Base-by-base conservation (phyloP, 2,329 filamentous ascomycete genomes). In the Bipolaris oryzae region DNA sequence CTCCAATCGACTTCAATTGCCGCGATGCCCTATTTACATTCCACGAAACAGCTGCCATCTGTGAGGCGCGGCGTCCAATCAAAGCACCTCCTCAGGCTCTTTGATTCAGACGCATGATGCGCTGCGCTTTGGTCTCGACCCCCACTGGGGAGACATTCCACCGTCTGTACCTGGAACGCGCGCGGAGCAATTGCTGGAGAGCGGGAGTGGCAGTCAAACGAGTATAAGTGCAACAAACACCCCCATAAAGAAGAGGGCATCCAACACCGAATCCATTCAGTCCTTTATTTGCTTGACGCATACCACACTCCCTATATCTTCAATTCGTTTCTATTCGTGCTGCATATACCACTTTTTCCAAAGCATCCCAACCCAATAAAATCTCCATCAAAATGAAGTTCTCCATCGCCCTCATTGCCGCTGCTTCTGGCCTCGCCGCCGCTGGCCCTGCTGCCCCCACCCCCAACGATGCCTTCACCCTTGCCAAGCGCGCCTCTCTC, bases 311-410 rank as follows among this genome's bases (percentile, higher is more conserved):
- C 23, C 55, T 61, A 52, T 50, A 50, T 38, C 53, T 64, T 58
- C 39, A 10, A 47, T 33, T 52, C 37, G 44, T 43, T 60, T 63
- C 55, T 47, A 54, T 69, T 68, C 67, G 60, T 31, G 10, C 44
- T n/a, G n/a, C 56, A 55, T 58, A 64, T 44, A 61, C 28, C 62
- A 66, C 57, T 67, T 55, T 18, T 60, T 61, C 45, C 44, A 50
- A 61, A 58, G 31, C 10, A 20, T 62, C 54, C 34, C 54, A 46
- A 63, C 31, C 57, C 42, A 44, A 43, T 33, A 35, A 42, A 38
- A 15, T 58, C 55, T 62, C 53, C 47, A 55, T 66, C 69, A 74
- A 63, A 56, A 75, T 75, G 72, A 68, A 75, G 69, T 72, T 67
- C 69, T 66, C 66, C 35, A 35, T 71, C 53, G 57, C 67, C 50